These are phyloP conservation scores for Coffea humblotiana DNA, from an alignment of 305 asterid species.

Conservation along the genomic window DNA sequence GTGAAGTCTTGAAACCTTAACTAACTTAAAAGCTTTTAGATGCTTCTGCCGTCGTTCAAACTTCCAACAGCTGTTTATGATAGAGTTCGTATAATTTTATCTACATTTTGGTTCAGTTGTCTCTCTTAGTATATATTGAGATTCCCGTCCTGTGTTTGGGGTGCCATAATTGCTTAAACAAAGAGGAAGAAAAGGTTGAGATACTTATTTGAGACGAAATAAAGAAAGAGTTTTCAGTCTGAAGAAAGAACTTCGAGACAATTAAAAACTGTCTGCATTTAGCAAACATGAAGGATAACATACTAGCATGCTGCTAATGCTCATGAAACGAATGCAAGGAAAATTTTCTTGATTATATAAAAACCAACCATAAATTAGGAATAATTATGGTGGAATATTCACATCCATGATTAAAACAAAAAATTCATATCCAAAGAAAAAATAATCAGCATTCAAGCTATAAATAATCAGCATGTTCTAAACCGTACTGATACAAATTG, in stretches of 20 bases:
- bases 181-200: neutral
- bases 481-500: too few species aligned
- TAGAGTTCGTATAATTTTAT: too few species aligned
- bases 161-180: neutral
- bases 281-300: neutral
- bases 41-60: neutral
- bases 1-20: slow-evolving; percentile 1
- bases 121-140: neutral
- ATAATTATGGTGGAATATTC: too few species aligned
- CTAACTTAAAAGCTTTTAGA: neutral
- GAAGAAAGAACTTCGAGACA: neutral
- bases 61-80: neutral
- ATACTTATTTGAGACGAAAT: neutral
- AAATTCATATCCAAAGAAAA: too few species aligned
- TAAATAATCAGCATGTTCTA: too few species aligned
- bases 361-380: too few species aligned
- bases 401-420: too few species aligned
- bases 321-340: neutral
- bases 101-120: neutral
- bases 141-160: neutral
- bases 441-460: too few species aligned
- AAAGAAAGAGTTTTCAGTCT: neutral
- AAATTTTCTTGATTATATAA: neutral
- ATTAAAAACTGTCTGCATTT: neutral
- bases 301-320: neutral